phyloP scores from a whole-genome alignment of 2,329 filamentous ascomycete species.

The Alternaria sp. region DNA sequence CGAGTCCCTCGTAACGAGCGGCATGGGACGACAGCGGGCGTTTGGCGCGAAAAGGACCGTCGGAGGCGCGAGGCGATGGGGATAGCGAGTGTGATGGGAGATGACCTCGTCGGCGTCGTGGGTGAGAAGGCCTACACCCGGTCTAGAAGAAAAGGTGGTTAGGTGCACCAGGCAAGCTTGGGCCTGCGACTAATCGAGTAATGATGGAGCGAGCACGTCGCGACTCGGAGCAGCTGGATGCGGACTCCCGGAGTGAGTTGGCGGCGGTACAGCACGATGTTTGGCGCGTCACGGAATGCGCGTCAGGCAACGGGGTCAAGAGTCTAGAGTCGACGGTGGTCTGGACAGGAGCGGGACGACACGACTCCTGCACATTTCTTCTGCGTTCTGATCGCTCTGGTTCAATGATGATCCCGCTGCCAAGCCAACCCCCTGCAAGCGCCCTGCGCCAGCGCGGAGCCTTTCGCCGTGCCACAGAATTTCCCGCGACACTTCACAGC shows the following conservation, averaged over 20 bases:
- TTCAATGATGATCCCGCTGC: conserved; percentile 22
- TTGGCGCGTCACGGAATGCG: conserved; percentile 1
- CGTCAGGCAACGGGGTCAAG: conserved; percentile 1
- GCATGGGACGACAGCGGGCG: conserved; percentile 29
- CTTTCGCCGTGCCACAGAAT: conserved; percentile 20
- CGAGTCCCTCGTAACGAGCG: conserved; percentile 21
- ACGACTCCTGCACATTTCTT: conserved; percentile 16
- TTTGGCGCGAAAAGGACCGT: conserved; percentile 14
- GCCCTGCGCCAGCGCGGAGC: neutral
- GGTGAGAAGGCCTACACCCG: conserved; percentile 12
- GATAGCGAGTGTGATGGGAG: conserved; percentile 20
- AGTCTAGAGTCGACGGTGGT: neutral
- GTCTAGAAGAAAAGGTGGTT: conserved; percentile 33
- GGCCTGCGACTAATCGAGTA: conserved; percentile 31
- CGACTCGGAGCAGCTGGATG: conserved; percentile 14
- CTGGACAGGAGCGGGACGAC: conserved; percentile 7
- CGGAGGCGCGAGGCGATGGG: conserved; percentile 12
- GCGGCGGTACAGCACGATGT: neutral
- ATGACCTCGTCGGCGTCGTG: conserved; percentile 19
- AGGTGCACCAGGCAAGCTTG: conserved; percentile 29
- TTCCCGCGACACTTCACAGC: conserved; percentile 18
- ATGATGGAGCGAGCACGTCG: conserved; percentile 26
- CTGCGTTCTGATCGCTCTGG: conserved; percentile 17
- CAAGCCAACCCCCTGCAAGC: conserved; percentile 16
- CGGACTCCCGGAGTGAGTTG: neutral